Base-by-base conservation (phyloP, 139 green algal species). In the Eudorina sp. region DNA sequence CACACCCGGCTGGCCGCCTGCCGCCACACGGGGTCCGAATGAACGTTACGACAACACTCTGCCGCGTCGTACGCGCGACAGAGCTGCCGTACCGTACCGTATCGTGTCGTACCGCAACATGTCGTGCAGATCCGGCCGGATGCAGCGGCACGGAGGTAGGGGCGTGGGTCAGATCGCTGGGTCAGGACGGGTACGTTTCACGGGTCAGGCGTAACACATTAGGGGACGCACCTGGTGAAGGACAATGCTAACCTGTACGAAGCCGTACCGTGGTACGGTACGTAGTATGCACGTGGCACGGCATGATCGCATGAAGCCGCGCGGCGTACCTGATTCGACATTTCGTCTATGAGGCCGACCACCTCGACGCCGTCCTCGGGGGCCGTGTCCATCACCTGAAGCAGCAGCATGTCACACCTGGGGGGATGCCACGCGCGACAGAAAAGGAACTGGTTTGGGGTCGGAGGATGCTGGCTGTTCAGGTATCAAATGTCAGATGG, bases 51-150 rank as follows among this genome's bases (percentile, higher is more conserved):
- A 66, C 80, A 90, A 36, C 72, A 89, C 85, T 93, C 89, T 0
- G 89, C 89, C 11, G 88, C 88, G 80, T 94, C 91, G 80, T 92
- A 94, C 36, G 84, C 74, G 38, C 85, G 84, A 66, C 91, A 94
- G 58, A 94, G 89, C 91, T 94, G 53, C 7, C 11, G 13, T 4
- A 76, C 38, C 18, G 73, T 27, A 53, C n/a, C n/a, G n/a, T n/a
- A n/a, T n/a, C n/a, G n/a, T n/a, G n/a, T n/a, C n/a, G n/a, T n/a
- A n/a, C n/a, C n/a, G n/a, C n/a, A n/a, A n/a, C n/a, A n/a, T n/a
- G n/a, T n/a, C n/a, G n/a, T n/a, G n/a, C n/a, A n/a, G n/a, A n/a
- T n/a, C n/a, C n/a, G n/a, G n/a, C n/a, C n/a, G n/a, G n/a, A n/a
- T n/a, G n/a, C n/a, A n/a, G n/a, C n/a, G n/a, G n/a, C n/a, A n/a